These are phyloP conservation scores for Acer campestre DNA, from an alignment of 345 rosid species.

Conservation along the genomic window DNA sequence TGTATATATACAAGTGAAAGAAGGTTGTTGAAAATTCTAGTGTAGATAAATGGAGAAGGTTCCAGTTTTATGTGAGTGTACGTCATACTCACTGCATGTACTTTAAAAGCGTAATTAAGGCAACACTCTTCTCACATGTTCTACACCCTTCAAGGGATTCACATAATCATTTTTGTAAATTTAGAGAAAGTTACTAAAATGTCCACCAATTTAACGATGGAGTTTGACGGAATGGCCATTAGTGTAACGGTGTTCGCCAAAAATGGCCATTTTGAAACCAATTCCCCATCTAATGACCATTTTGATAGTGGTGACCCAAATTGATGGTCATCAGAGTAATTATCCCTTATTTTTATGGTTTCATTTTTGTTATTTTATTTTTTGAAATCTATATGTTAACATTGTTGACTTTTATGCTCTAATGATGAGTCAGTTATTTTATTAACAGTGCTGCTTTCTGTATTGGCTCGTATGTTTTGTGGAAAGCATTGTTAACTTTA, in stretches of 20 bases:
- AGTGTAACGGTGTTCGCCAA: no score
- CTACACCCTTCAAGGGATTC: conserved; percentile 14
- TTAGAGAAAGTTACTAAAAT: no score
- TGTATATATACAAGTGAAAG: conserved; percentile 8
- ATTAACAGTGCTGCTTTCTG: background rate
- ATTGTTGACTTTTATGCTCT: background rate
- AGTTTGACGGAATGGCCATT: no score
- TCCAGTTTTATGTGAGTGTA: conserved; percentile 28
- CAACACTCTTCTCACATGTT: conserved; percentile 16
- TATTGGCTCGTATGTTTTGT: background rate
- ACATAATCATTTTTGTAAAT: no score
- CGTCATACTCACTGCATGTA: background rate
- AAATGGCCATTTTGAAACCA: no score
- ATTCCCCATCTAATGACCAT: no score
- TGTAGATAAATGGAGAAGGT: conserved; percentile 27
- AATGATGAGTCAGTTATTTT: background rate
- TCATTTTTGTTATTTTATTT: background rate
- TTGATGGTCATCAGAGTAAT: no score
- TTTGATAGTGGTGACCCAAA: no score
- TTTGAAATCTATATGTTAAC: background rate
- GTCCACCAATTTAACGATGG: no score
- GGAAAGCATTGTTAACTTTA: background rate
- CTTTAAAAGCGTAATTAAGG: no score
- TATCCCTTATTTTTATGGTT: background rate
- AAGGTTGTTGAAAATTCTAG: conserved; percentile 31